Conservation (phyloP, 805 yeast species). For the Hyphopichia homilentoma region DNA sequence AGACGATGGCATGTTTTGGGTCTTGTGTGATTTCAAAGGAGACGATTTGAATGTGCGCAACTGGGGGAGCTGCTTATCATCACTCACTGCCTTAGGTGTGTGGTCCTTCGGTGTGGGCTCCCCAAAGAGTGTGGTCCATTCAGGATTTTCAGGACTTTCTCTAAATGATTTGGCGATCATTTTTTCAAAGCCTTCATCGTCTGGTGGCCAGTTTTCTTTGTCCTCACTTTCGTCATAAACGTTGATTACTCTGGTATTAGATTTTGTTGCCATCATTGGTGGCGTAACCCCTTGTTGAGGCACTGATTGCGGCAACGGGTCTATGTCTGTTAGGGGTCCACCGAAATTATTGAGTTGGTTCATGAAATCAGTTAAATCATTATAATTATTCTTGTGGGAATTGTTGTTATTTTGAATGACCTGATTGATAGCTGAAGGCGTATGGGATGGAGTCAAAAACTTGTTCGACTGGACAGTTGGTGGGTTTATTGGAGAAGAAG, state of each 20-base stretch:
- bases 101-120: slow-evolving; percentile 40
- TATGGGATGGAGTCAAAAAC: slow-evolving; percentile 38
- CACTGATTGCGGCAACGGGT: slow-evolving; percentile 36
- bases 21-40: slow-evolving; percentile 14
- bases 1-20: slow-evolving; percentile 38
- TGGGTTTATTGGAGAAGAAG: slow-evolving; percentile 23
- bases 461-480: slow-evolving; percentile 11
- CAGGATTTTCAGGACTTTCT: slow-evolving; percentile 28
- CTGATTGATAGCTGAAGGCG: slow-evolving; percentile 36
- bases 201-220: slow-evolving; percentile 27
- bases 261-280: slow-evolving; percentile 52
- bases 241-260: slow-evolving; percentile 51
- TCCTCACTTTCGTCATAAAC: slow-evolving; percentile 41
- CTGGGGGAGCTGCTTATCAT: slow-evolving; percentile 21
- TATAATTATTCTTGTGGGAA: slow-evolving; percentile 19
- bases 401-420: slow-evolving; percentile 25
- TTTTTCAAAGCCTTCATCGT: slow-evolving; percentile 19
- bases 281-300: slow-evolving; percentile 32
- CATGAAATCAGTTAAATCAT: slow-evolving; percentile 39
- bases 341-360: slow-evolving; percentile 37
- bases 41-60: slow-evolving; percentile 27
- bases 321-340: slow-evolving; percentile 46
- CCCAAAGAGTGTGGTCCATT: slow-evolving; percentile 33
- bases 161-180: slow-evolving; percentile 24
- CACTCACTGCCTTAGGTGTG: slow-evolving; percentile 11